Evolutionary conservation across 2,329 filamentous ascomycete genomes (phyloP).

Genomic region (Gyromitra esculenta): DNA sequence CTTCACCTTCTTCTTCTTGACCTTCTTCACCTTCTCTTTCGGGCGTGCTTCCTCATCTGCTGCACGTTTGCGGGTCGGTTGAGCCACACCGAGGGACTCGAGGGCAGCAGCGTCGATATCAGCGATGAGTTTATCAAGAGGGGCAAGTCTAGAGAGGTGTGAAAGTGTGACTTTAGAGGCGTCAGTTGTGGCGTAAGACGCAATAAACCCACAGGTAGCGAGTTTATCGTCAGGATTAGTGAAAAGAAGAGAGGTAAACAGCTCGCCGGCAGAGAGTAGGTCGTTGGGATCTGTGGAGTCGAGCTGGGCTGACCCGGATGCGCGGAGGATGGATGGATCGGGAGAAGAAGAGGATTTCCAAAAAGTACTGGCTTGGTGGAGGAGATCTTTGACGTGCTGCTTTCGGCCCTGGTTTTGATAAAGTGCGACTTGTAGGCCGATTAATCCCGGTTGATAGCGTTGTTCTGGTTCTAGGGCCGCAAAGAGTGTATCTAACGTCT

Average conservation of each 20-base stretch:
- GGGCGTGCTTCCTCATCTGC: constrained; percentile 62
- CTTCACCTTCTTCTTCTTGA: constrained; percentile 67
- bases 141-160: constrained; percentile 64
- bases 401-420: constrained; percentile 80
- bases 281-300: constrained; percentile 76
- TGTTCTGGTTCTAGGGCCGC: constrained; percentile 60
- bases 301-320: constrained; percentile 83
- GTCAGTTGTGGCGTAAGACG: constrained; percentile 75
- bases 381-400: constrained; percentile 74
- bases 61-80: constrained; percentile 65
- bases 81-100: constrained; percentile 72
- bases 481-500: constrained; percentile 53
- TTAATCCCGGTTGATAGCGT: constrained; percentile 75
- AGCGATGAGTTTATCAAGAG: constrained; percentile 70
- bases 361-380: constrained; percentile 80
- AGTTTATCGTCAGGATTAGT: constrained; percentile 74
- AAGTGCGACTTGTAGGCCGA: constrained; percentile 80
- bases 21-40: constrained; percentile 67
- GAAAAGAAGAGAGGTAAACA: constrained; percentile 77
- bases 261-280: constrained; percentile 74
- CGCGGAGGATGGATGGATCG: constrained; percentile 74
- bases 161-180: constrained; percentile 63
- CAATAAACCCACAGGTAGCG: constrained; percentile 84
- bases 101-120: constrained; percentile 71
- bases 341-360: constrained; percentile 71